Conservation (phyloP, 345 rosid genomes). For the Arabidopsis arenosa region DNA sequence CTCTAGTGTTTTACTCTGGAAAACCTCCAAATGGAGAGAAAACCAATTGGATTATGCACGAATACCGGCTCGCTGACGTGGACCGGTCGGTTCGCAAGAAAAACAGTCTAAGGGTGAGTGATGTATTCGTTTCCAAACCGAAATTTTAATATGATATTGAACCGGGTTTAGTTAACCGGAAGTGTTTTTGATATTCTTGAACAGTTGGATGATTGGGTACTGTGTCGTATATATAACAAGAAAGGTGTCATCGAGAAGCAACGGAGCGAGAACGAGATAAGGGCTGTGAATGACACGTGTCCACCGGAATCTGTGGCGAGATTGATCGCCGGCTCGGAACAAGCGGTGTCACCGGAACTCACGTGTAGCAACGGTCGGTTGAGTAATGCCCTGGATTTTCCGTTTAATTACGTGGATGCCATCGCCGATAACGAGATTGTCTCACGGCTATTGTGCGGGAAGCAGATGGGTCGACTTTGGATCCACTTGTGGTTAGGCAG, state of each 20-base stretch:
- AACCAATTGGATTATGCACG: conserved; percentile 99
- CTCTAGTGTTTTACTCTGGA: conserved; percentile 86
- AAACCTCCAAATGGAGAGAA: conserved; percentile 89
- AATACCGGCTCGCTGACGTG: conserved; percentile 88
- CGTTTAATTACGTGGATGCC: conserved; percentile 61
- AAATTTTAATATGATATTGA: background rate
- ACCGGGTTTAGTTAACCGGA: conserved; percentile 30
- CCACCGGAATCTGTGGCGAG: conserved; percentile 68
- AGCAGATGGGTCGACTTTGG: conserved; percentile 74
- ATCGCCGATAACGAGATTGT: conserved; percentile 45
- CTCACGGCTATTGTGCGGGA: conserved; percentile 47
- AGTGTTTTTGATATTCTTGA: background rate
- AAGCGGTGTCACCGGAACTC: conserved; percentile 80
- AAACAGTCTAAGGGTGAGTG: conserved; percentile 78
- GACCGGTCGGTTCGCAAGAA: conserved; percentile 86
- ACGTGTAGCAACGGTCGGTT: conserved; percentile 53
- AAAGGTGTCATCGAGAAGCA: conserved; percentile 76
- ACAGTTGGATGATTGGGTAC: conserved; percentile 95
- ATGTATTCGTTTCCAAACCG: background rate
- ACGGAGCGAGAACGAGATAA: conserved; percentile 43
- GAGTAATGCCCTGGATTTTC: conserved; percentile 45
- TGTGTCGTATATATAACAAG: conserved; percentile 95
- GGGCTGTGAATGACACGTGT: conserved; percentile 28
- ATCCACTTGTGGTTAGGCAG: conserved; percentile 69
- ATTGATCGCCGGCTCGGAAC: conserved; percentile 74